A percentile compares a stretch with the other conserved stretches of the same genome.
Conservation (phyloP, 1,284 basidiomycete species). For the Austroboletus niveus region DNA sequence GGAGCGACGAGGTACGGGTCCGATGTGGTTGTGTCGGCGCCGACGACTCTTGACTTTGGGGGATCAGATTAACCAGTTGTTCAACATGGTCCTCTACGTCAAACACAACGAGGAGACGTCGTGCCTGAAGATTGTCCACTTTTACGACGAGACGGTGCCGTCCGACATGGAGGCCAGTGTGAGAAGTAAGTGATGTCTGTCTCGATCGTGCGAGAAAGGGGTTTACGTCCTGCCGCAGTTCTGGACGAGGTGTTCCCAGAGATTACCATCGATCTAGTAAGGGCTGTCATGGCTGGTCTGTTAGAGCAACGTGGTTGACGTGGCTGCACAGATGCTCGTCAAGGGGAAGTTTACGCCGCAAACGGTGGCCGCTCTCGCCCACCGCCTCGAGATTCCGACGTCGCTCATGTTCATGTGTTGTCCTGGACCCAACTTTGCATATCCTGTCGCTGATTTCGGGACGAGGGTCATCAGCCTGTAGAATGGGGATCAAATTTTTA, state of each 20-base stretch:
- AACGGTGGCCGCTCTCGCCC: slow-evolving; percentile 27
- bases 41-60: background rate
- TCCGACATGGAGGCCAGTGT: slow-evolving; percentile 62
- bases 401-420: slow-evolving; percentile 37
- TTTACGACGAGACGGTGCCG: slow-evolving; percentile 49
- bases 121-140: slow-evolving; percentile 65
- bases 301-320: background rate
- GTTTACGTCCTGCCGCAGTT: slow-evolving; percentile 34
- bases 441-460: slow-evolving; percentile 31
- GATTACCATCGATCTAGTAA: slow-evolving; percentile 55
- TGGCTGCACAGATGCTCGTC: slow-evolving; percentile 45
- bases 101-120: slow-evolving; percentile 65
- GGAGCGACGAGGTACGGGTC: slow-evolving; percentile 58
- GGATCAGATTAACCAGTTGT: slow-evolving; percentile 57
- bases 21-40: background rate
- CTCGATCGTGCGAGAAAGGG: background rate
- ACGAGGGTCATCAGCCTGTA: slow-evolving; percentile 26
- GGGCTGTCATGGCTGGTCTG: slow-evolving; percentile 8
- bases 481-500: background rate
- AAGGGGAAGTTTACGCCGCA: slow-evolving; percentile 42
- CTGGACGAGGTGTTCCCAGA: slow-evolving; percentile 63
- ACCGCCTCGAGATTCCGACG: slow-evolving; percentile 27
- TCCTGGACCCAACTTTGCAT: slow-evolving; percentile 23
- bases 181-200: slow-evolving; percentile 41
- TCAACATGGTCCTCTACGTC: slow-evolving; percentile 66